A percentile compares a stretch with the other conserved stretches of the same genome.
phyloP scores from a whole-genome alignment of 2,329 filamentous ascomycete genomes.

The Nemania sp. region DNA sequence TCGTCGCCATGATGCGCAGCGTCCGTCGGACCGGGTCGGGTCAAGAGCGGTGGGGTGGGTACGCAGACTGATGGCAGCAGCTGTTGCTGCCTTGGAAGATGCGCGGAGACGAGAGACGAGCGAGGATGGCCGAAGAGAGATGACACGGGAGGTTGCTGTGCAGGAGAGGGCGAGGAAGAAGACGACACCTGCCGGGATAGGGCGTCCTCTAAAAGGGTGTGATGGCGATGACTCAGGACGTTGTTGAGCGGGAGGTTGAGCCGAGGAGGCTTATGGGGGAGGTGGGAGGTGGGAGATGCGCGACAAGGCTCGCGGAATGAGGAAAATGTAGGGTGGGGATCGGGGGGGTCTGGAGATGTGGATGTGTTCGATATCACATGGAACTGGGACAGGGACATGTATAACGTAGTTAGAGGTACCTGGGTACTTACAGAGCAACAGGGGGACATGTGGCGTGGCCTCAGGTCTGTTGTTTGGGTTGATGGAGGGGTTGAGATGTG shows the following conservation, averaged over 20 bases:
- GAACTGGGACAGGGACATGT: no score
- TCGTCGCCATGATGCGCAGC: constrained; percentile 65
- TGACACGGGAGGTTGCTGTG: no score
- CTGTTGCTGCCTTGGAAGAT: constrained; percentile 28
- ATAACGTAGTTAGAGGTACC: no score
- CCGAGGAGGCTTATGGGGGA: not conserved
- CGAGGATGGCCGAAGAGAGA: constrained; percentile 4
- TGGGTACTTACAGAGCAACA: not conserved
- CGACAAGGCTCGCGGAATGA: constrained; percentile 14
- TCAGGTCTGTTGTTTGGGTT: not conserved
- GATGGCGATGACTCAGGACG: not conserved
- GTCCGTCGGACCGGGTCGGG: constrained; percentile 31
- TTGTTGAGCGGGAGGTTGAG: no score
- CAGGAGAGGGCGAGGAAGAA: not conserved
- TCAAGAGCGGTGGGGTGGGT: constrained; percentile 35
- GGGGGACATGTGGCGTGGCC: no score
- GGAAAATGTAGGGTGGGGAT: constrained; percentile 5
- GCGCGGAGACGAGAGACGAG: constrained; percentile 18
- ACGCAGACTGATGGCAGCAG: constrained; percentile 32
- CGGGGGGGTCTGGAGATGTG: constrained; percentile 1
- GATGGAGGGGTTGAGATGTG: not conserved
- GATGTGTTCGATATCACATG: not conserved
- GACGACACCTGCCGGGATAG: constrained; percentile 14
- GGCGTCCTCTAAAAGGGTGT: not conserved
- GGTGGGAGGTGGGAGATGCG: constrained; percentile 12